phyloP scores from a whole-genome alignment of 1,284 basidiomycete genomes.

The Cryptococcus sp. region DNA sequence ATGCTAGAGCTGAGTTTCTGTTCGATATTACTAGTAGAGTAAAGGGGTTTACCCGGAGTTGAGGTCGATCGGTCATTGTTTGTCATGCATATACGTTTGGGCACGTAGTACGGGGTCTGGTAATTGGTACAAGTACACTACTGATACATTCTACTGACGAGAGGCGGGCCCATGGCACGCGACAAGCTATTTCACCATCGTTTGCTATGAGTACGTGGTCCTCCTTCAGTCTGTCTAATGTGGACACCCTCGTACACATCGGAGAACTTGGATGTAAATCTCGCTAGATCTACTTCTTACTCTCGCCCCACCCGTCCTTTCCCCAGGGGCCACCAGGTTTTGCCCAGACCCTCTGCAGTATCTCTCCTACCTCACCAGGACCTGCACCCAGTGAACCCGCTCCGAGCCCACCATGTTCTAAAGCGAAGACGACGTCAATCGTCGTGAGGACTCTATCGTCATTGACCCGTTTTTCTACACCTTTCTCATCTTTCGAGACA shows the following conservation, averaged over 20 bases:
- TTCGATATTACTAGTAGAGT: background rate
- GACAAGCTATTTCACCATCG: too few species aligned
- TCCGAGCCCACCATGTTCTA: constrained; percentile 39
- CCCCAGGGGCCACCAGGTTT: constrained; percentile 38
- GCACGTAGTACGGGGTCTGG: too few species aligned
- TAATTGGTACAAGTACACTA: too few species aligned
- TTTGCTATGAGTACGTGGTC: too few species aligned
- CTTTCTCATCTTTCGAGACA: constrained; percentile 12
- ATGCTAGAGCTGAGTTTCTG: too few species aligned
- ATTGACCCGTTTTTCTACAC: constrained; percentile 24
- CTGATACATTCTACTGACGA: too few species aligned
- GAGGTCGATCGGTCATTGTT: background rate
- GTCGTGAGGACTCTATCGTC: constrained; percentile 44
- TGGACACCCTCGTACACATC: too few species aligned
- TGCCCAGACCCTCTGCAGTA: constrained; percentile 31
- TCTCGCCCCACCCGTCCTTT: constrained; percentile 7
- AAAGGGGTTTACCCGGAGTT: background rate
- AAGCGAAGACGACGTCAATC: constrained; percentile 44
- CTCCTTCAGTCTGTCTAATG: too few species aligned
- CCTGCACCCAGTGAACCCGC: constrained; percentile 31
- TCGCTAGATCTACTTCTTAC: too few species aligned
- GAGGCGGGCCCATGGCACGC: too few species aligned
- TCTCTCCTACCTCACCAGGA: constrained; percentile 16
- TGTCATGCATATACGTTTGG: constrained; percentile 1
- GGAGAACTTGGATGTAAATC: too few species aligned